A percentile compares a stretch with the other conserved stretches of the same genome.
Conservation (phyloP, 73 alveolate species). For the Urostyla sp. region DNA sequence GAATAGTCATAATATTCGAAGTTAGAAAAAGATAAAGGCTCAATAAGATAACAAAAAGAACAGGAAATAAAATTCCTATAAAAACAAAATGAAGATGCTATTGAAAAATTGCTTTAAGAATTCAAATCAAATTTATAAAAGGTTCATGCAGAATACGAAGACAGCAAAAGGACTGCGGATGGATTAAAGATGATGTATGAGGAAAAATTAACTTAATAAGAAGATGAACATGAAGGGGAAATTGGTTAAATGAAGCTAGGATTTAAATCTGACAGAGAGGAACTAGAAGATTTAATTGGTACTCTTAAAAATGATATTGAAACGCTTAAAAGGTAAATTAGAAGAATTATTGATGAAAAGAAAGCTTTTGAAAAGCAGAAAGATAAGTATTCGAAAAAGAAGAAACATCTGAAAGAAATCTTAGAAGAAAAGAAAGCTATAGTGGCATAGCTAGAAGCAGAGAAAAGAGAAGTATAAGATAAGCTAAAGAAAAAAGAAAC, state of each 20-base stretch:
- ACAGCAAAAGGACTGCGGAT: slow-evolving; percentile 71
- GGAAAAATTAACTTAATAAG: slow-evolving; percentile 73
- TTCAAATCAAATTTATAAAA: slow-evolving; percentile 65
- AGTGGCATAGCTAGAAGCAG: slow-evolving; percentile 67
- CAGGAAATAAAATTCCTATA: slow-evolving; percentile 69
- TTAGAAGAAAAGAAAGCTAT: slow-evolving; percentile 69
- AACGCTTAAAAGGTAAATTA: slow-evolving; percentile 45
- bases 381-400: slow-evolving; percentile 55
- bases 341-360: slow-evolving; percentile 62
- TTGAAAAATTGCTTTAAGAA: slow-evolving; percentile 71
- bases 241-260: slow-evolving; percentile 34
- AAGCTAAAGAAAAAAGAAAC: slow-evolving; percentile 79
- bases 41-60: slow-evolving; percentile 71
- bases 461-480: slow-evolving; percentile 76
- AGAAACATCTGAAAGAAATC: slow-evolving; percentile 56
- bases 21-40: slow-evolving; percentile 76
- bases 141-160: slow-evolving; percentile 75
- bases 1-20: slow-evolving; percentile 71
- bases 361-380: slow-evolving; percentile 46
- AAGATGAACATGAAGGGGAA: slow-evolving; percentile 78
- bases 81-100: slow-evolving; percentile 69
- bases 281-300: slow-evolving; percentile 54
- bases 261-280: slow-evolving; percentile 62
- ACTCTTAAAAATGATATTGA: slow-evolving; percentile 59
- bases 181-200: slow-evolving; percentile 72